Conservation (phyloP, 805 yeast genomes). For the Metschnikowia gruessii region DNA sequence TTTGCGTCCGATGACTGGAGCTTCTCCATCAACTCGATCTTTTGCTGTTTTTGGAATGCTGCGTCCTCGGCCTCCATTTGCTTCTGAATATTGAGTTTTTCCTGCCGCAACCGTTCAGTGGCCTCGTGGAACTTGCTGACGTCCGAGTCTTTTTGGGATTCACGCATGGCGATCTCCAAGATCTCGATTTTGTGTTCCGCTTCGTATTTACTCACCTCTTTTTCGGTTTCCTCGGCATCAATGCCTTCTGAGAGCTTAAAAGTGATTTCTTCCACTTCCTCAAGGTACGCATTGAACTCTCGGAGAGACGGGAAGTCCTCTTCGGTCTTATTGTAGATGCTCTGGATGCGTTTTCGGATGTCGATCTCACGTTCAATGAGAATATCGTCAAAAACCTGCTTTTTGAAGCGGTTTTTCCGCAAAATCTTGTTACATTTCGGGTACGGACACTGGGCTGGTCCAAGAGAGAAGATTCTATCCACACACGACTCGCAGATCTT, state of each 20-base stretch:
- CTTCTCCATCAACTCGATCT: conserved; percentile 41
- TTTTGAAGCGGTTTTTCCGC: conserved; percentile 84
- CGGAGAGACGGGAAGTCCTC: conserved; percentile 62
- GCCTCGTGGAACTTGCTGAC: conserved; percentile 62
- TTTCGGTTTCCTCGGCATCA: conserved; percentile 67
- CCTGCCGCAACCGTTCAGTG: conserved; percentile 52
- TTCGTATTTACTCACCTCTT: conserved; percentile 64
- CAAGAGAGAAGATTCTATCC: conserved; percentile 87
- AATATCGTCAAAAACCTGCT: conserved; percentile 90
- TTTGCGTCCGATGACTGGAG: conserved; percentile 31
- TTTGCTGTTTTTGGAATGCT: conserved; percentile 40
- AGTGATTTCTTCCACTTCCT: conserved; percentile 75
- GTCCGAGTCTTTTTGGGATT: conserved; percentile 59
- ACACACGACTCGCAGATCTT: conserved; percentile 97
- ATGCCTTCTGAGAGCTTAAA: conserved; percentile 71
- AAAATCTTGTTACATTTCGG: conserved; percentile 84
- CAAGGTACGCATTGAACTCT: conserved; percentile 75
- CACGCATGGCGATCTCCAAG: conserved; percentile 68
- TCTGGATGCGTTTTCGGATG: conserved; percentile 71
- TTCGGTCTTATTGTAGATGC: conserved; percentile 75
- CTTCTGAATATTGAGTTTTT: conserved; percentile 63
- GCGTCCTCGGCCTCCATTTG: conserved; percentile 49
- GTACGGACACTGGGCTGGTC: conserved; percentile 97
- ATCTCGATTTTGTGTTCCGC: conserved; percentile 72
- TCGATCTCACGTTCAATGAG: conserved; percentile 90